Evolutionary conservation across 495 filamentous ascomycete genomes (phyloP).

Genomic region (Aspergillus haitiensis): DNA sequence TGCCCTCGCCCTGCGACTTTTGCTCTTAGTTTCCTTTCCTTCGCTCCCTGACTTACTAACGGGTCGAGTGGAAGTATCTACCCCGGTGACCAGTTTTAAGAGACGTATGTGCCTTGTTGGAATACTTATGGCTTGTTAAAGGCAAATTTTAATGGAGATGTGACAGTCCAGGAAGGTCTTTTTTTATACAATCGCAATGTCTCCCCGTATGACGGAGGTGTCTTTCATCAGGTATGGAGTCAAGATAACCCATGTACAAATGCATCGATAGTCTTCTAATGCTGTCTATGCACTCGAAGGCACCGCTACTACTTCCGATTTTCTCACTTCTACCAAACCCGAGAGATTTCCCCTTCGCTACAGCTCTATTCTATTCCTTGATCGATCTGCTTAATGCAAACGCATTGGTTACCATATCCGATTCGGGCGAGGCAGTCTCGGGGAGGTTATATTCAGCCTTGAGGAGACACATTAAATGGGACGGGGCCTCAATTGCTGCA

Average conservation of each 20-base stretch:
- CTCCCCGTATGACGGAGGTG: constrained; percentile 94
- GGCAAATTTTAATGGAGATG: background rate
- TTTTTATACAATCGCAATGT: constrained; percentile 96
- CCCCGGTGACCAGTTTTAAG: constrained; percentile 96
- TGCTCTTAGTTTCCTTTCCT: constrained; percentile 80
- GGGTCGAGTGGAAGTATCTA: constrained; percentile 92
- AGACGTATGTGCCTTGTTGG: constrained; percentile 61
- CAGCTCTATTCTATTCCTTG: constrained; percentile 74
- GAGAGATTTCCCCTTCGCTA: constrained; percentile 63
- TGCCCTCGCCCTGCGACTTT: constrained; percentile 75
- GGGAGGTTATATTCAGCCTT: constrained; percentile 74
- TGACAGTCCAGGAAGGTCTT: constrained; percentile 86
- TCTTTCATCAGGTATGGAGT: constrained; percentile 79
- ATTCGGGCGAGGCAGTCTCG: constrained; percentile 72
- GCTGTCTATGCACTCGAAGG: constrained; percentile 43
- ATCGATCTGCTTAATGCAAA: constrained; percentile 82
- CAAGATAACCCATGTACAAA: background rate
- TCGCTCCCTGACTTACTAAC: constrained; percentile 82
- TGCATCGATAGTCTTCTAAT: constrained; percentile 2
- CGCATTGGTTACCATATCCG: constrained; percentile 79
- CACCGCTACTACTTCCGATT: constrained; percentile 85
- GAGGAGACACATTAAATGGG: constrained; percentile 75
- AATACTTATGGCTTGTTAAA: background rate
- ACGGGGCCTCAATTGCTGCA: constrained; percentile 73
- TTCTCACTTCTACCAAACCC: constrained; percentile 81